Conservation (phyloP, 2,329 filamentous ascomycete genomes). For the Ophiocordyceps sinensis region DNA sequence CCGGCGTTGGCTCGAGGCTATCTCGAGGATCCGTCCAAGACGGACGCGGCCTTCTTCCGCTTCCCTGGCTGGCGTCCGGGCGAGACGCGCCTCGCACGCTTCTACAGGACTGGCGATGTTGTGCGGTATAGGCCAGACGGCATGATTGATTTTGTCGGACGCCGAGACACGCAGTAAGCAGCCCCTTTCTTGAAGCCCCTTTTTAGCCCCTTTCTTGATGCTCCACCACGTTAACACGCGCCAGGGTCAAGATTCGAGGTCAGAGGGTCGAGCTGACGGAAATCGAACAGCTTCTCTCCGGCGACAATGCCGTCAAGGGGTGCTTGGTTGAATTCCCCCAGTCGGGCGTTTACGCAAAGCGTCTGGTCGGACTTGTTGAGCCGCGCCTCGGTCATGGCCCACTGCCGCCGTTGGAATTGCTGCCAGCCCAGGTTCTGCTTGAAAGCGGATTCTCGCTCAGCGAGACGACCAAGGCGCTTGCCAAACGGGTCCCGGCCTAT, state of each 20-base stretch:
- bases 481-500: background rate
- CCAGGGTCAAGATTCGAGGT: background rate
- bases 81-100: background rate
- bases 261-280: conserved; percentile 1
- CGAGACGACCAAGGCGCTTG: background rate
- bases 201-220: background rate
- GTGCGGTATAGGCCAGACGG: conserved; percentile 25
- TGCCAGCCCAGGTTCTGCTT: background rate
- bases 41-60: conserved; percentile 18
- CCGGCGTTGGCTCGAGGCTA: conserved; percentile 34
- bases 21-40: conserved; percentile 28
- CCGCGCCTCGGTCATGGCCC: background rate
- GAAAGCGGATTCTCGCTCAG: background rate
- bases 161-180: conserved; percentile 34
- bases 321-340: background rate
- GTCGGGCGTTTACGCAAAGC: background rate
- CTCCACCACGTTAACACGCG: background rate
- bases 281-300: background rate
- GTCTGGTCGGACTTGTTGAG: background rate
- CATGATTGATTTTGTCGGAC: conserved; percentile 27
- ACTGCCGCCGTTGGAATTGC: background rate
- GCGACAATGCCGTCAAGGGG: background rate
- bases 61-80: background rate
- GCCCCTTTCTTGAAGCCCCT: no score
- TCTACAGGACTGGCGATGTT: conserved; percentile 34